Evolutionary conservation across 2,329 filamentous ascomycete genomes (phyloP), one percentile per base, ranked within the genome.

Genomic region (Colletotrichum destructivum): DNA sequence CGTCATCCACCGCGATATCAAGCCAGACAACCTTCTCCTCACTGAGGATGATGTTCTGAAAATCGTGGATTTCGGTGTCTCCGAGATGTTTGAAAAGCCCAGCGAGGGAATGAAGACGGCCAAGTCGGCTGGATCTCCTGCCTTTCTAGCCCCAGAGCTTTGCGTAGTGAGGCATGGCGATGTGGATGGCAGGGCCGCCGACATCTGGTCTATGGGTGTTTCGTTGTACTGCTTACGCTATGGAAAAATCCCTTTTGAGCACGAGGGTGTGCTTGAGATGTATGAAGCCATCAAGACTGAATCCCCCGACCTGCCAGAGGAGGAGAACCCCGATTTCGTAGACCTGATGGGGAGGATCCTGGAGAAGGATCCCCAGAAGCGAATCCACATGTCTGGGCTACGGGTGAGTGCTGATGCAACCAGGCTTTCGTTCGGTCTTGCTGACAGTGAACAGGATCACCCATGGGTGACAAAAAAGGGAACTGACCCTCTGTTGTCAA

Each of bases 131-230:
- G 96, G 96, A 1, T 98, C 95, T 4, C 96, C 96, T 0, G 96
- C 96, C 0, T 99, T 99, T 78, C 88, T 98, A 69, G 94, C 96
- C 0, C 96, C 96, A 0, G 96, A 99, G 81, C 86, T 99, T 15
- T 99, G 96, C 78, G 91, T 95, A 26, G 90, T 91, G 9, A 95
- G 90, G 77, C 96, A 98, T 79, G 94, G 94, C 0, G 92, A 95
- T 75, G 92, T 98, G 1, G 96, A 94, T 3, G 96, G 96, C 13
- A 93, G 90, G 76, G 95, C 96, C 4, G 94, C 94, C 4, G 96
- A 99, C 81, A 95, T 99, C 65, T 99, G 96, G 96, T 97, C 96
- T 4, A 98, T 98, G 96, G 96, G 96, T 8, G 92, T 98, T 11
- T 97, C 95, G 2, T 85, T 99, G 2, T 98, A 96, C 80, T 99